These are phyloP conservation scores for Debaryomyces sp. DNA, from an alignment of 1,139 yeast genomes.

Conservation along the genomic window DNA sequence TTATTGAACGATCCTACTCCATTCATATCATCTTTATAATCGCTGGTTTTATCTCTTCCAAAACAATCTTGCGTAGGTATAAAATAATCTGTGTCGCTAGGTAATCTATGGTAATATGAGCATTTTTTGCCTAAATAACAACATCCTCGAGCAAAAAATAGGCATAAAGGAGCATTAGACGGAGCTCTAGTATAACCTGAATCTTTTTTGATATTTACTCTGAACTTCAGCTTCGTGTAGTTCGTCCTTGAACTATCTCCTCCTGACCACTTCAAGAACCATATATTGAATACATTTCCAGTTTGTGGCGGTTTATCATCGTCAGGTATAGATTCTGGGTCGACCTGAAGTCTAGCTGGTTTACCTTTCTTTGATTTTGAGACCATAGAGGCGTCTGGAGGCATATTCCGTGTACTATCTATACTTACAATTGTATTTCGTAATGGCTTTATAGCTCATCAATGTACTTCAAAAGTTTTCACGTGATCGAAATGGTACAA, in stretches of 20 bases:
- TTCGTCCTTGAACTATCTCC: slow-evolving; percentile 52
- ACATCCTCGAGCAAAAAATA: slow-evolving; percentile 87
- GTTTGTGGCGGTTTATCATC: slow-evolving; percentile 77
- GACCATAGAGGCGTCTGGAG: background rate
- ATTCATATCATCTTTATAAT: slow-evolving; percentile 89
- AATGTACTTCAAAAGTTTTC: background rate
- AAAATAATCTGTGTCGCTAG: slow-evolving; percentile 47
- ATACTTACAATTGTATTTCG: background rate
- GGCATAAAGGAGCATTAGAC: slow-evolving; percentile 55
- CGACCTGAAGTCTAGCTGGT: slow-evolving; percentile 69
- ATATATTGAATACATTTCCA: slow-evolving; percentile 78
- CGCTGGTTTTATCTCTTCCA: slow-evolving; percentile 85
- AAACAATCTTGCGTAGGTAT: slow-evolving; percentile 83
- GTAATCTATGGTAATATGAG: slow-evolving; percentile 76
- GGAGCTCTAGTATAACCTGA: slow-evolving; percentile 79
- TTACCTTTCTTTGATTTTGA: slow-evolving; percentile 2
- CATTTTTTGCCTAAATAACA: slow-evolving; percentile 81
- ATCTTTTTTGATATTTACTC: slow-evolving; percentile 64
- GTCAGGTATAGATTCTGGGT: slow-evolving; percentile 60
- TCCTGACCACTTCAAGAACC: slow-evolving; percentile 90
- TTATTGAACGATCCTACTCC: slow-evolving; percentile 87
- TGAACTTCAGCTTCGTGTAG: slow-evolving; percentile 38
- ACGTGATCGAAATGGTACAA: background rate
- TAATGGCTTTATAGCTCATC: background rate
- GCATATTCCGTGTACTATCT: background rate